These are phyloP conservation scores for Puya raimondii DNA, from an alignment of 176 grass and related monocot species.

Conservation along the genomic window DNA sequence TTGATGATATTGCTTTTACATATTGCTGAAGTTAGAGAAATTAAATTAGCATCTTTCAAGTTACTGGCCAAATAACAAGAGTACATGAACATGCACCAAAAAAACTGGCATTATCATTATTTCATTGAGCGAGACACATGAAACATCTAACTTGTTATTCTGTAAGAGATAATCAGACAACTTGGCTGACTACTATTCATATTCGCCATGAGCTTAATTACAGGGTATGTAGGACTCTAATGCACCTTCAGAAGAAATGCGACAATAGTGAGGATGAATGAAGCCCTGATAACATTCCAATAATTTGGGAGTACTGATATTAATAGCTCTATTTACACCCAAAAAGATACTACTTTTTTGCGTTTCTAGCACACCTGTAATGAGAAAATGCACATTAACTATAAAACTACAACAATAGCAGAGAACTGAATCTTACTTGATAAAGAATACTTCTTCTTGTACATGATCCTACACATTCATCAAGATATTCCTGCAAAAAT, in stretches of 20 bases:
- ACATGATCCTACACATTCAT: slow-evolving; percentile 62
- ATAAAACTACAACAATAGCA: neutral
- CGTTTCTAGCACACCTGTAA: neutral
- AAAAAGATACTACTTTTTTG: no score
- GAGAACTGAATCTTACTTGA: slow-evolving; percentile 48
- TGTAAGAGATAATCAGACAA: neutral
- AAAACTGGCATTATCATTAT: neutral
- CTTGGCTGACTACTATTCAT: neutral
- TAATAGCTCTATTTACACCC: no score
- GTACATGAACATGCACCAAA: no score
- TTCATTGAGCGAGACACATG: neutral
- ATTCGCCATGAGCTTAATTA: neutral
- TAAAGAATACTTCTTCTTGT: slow-evolving; percentile 80
- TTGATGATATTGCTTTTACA: slow-evolving; percentile 75
- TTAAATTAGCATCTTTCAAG: neutral
- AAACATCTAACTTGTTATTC: neutral
- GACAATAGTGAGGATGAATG: no score
- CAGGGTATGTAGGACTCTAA: neutral
- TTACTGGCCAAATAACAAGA: no score
- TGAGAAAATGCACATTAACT: neutral
- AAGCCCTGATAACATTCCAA: no score
- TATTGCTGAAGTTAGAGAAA: slow-evolving; percentile 45
- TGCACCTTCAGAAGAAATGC: no score
- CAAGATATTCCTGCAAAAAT: slow-evolving; percentile 75
- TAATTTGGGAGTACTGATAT: no score